A percentile compares a stretch with the other conserved stretches of the same genome.
Evolutionary conservation across 2,329 filamentous ascomycete genomes (phyloP).

Genomic region (Penicillium sp.): DNA sequence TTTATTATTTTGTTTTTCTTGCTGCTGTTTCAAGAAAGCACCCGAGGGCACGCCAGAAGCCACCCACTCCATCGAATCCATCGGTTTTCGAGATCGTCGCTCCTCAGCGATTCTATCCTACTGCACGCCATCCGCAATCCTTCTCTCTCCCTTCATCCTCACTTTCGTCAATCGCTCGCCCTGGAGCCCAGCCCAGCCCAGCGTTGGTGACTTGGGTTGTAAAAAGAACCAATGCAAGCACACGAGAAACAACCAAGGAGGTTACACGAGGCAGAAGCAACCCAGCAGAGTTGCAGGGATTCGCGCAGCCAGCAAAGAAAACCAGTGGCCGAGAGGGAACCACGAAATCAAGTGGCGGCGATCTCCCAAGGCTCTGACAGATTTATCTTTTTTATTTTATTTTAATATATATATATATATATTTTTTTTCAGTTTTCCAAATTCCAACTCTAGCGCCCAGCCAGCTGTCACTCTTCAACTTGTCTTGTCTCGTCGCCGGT

Average conservation of each 20-base stretch:
- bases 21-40: background rate
- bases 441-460: background rate
- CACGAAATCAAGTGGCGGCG: constrained; percentile 29
- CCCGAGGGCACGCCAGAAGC: background rate
- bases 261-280: constrained; percentile 29
- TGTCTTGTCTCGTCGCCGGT: background rate
- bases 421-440: background rate
- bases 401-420: no score
- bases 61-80: background rate
- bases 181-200: background rate
- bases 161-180: background rate
- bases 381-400: background rate
- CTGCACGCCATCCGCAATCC: background rate
- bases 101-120: background rate
- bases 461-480: constrained; percentile 6
- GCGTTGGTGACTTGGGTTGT: background rate
- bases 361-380: constrained; percentile 7
- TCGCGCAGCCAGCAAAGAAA: constrained; percentile 25
- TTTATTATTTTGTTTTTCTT: background rate
- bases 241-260: constrained; percentile 25
- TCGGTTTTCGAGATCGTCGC: background rate
- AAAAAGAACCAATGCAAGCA: constrained; percentile 26
- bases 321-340: constrained; percentile 28
- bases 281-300: constrained; percentile 27
- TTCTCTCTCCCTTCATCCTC: background rate